Base-by-base conservation (phyloP, 176 grass and related monocot species). In the Otatea glauca region DNA sequence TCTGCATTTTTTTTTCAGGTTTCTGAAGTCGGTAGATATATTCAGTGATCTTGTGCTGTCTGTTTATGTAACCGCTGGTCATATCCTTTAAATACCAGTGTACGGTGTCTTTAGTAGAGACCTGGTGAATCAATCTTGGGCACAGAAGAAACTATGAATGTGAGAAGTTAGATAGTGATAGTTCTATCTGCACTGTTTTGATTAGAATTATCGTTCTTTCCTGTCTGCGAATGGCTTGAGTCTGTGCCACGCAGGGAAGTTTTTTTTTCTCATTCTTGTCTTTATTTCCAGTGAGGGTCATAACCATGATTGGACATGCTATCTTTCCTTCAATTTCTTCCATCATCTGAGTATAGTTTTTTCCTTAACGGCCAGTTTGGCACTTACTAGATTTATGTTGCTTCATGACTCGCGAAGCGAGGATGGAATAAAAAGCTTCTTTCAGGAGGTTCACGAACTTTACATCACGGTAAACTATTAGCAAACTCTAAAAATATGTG, bases 371-470 rank as follows among this genome's bases (percentile, higher is more conserved):
- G 27, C 37, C 42, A 88, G 11, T 62, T 42, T 43, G 50, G 42
- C 86, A 94, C 93, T 94, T 91, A 90, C 89, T 88, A 95, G 89
- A 90, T 91, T 95, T 82, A 92, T 98, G 96, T 59, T 98, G 66
- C 85, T 93, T 84, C 93, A 98, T 90, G 93, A 98, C 42, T 92
- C 89, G 7, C 64, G 80, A 25, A 95, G 89, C 10, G 91, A 92
- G 27, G 91, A 95, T 82, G 93, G 83, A 25, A 92, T 95, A 85
- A 95, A 92, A 80, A 95, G 86, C 81, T 98, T 95, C 49, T 94
- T 98, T 82, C 89, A 94, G 84, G 93, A 98, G 53, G 96, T 95
- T 71, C 93, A 95, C 76, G 88, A 95, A 63, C 88, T 95, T 68
- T 94, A 98, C 77, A 80, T 98, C 55, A 96, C 94, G 93, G 91